phyloP scores from a whole-genome alignment of 2,329 filamentous ascomycete genomes.

The Pestalotiopsis sp. region DNA sequence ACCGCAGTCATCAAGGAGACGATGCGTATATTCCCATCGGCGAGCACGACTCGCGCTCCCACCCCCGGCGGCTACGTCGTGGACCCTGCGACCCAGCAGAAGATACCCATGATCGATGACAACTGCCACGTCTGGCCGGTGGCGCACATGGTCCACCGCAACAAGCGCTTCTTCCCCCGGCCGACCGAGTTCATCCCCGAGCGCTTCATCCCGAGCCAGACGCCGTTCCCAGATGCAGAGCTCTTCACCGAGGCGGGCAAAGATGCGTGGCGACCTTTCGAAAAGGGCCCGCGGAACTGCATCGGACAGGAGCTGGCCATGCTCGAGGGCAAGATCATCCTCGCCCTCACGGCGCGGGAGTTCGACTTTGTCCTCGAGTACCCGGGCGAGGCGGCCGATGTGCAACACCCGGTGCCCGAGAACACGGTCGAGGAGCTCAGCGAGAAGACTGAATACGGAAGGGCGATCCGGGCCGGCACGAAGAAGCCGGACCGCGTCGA shows the following conservation, averaged over 20 bases:
- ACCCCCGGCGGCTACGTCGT: not conserved
- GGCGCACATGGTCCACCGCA: slow-evolving; percentile 2
- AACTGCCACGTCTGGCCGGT: not conserved
- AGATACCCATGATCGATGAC: not conserved
- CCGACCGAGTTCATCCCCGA: slow-evolving; percentile 4
- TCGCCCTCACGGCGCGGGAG: slow-evolving; percentile 8
- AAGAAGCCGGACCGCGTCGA: not conserved
- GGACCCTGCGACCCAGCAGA: not conserved
- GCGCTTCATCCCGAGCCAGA: slow-evolving; percentile 3
- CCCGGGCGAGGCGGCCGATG: slow-evolving; percentile 4
- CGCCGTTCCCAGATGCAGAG: not conserved
- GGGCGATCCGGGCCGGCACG: slow-evolving; percentile 6
- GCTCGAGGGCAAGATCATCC: slow-evolving; percentile 5
- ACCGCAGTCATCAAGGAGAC: slow-evolving; percentile 12
- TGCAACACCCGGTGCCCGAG: not conserved
- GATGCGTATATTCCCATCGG: not conserved
- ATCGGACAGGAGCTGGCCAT: slow-evolving; percentile 11
- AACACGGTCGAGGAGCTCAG: not conserved
- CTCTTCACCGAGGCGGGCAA: slow-evolving; percentile 1
- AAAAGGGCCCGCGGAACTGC: slow-evolving; percentile 10
- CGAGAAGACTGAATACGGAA: slow-evolving; percentile 3
- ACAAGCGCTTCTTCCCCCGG: not conserved
- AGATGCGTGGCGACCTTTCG: slow-evolving; percentile 10
- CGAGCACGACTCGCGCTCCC: not conserved
- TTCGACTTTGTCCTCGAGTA: slow-evolving; percentile 11